A percentile compares a stretch with the other conserved stretches of the same genome.
phyloP scores from a whole-genome alignment of 2,329 filamentous ascomycete genomes.

The Pestalotiopsis fici region DNA sequence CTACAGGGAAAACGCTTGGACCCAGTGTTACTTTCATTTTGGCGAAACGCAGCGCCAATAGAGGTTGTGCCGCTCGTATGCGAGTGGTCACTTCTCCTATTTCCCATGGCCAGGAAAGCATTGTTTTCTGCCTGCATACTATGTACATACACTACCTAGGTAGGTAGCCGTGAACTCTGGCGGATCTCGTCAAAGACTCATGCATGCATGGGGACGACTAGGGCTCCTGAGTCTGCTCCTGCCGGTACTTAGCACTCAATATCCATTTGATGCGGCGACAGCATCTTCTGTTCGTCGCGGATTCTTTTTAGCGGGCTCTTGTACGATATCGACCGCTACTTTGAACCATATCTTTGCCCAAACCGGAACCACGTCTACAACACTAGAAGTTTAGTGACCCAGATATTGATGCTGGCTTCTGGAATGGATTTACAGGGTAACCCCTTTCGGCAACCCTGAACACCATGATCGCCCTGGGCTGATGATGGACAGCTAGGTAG shows the following conservation, averaged over 20 bases:
- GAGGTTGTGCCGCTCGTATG: neutral
- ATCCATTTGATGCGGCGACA: neutral
- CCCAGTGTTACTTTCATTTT: neutral
- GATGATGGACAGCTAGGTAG: neutral
- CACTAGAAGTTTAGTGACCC: neutral
- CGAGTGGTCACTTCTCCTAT: conserved; percentile 2
- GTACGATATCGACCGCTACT: conserved; percentile 1
- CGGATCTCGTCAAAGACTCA: neutral
- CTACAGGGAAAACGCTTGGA: conserved; percentile 2
- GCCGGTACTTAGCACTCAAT: neutral
- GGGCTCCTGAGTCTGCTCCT: neutral
- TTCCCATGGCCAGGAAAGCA: neutral
- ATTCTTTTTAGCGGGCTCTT: neutral
- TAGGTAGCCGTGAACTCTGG: neutral
- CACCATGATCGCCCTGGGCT: neutral
- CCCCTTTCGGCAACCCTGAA: neutral
- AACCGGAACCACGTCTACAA: neutral
- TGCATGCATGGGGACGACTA: neutral
- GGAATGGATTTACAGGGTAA: neutral
- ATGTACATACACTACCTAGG: too few species aligned
- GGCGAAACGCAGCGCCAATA: conserved; percentile 4
- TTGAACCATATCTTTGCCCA: neutral
- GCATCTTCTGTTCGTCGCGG: neutral
- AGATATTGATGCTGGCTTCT: neutral
- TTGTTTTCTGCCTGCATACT: neutral